Conservation (phyloP, 768 basidiomycete species). For the Artomyces pyxidatus region DNA sequence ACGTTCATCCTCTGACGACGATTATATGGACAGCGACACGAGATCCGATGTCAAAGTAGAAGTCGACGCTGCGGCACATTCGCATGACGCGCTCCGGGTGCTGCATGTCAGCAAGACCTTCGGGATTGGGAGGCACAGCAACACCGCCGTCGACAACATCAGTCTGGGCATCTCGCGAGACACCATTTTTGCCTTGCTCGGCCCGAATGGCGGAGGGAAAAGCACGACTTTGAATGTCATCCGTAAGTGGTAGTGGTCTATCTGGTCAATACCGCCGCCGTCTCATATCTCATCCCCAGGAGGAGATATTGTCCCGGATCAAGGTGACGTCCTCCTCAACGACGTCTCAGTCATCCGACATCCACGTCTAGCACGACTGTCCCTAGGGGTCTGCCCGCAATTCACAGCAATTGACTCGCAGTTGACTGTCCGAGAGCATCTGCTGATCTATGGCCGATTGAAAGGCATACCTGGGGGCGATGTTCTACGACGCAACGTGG, state of each 20-base stretch:
- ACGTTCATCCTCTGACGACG: neutral
- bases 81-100: conserved; percentile 54
- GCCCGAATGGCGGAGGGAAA: conserved; percentile 81
- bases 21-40: neutral
- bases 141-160: conserved; percentile 64
- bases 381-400: conserved; percentile 77
- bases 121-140: conserved; percentile 20
- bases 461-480: conserved; percentile 52
- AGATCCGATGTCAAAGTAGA: conserved; percentile 46
- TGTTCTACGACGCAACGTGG: conserved; percentile 46
- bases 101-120: conserved; percentile 57
- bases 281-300: conserved; percentile 28
- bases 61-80: conserved; percentile 36
- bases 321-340: conserved; percentile 62
- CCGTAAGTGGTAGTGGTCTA: conserved; percentile 34
- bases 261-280: neutral
- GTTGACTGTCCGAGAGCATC: conserved; percentile 70
- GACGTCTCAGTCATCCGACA: conserved; percentile 58
- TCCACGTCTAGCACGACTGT: conserved; percentile 54
- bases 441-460: conserved; percentile 61
- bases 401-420: conserved; percentile 78
- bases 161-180: conserved; percentile 56
- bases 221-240: conserved; percentile 79
- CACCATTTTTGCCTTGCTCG: conserved; percentile 64
- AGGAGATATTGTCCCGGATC: conserved; percentile 58